These are phyloP conservation scores for Fistulifera solaris DNA, from an alignment of 108 stramenopile genomes.

Conservation along the genomic window DNA sequence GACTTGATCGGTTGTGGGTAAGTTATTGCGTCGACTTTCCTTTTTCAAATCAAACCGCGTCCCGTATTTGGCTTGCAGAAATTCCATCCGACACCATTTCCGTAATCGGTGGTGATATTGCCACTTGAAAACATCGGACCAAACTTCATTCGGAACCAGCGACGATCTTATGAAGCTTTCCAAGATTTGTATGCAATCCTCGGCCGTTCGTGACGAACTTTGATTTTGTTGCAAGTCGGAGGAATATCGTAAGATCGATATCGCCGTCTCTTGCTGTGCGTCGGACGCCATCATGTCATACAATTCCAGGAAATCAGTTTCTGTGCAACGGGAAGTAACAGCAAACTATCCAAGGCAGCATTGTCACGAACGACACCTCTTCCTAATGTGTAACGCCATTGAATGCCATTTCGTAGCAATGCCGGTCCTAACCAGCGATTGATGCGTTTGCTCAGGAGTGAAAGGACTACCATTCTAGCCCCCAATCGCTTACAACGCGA, in stretches of 20 bases:
- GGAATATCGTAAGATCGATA: background rate
- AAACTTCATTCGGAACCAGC: slow-evolving; percentile 40
- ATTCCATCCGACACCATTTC: slow-evolving; percentile 65
- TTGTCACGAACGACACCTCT: slow-evolving; percentile 14
- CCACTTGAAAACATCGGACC: slow-evolving; percentile 36
- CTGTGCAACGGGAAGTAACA: slow-evolving; percentile 12
- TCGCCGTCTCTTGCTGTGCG: background rate
- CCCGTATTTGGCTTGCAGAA: slow-evolving; percentile 49
- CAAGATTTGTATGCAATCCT: slow-evolving; percentile 31
- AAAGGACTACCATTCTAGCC: background rate
- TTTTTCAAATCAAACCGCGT: slow-evolving; percentile 4
- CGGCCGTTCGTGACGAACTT: background rate
- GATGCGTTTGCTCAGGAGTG: background rate
- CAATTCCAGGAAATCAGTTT: slow-evolving; percentile 17
- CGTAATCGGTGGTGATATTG: slow-evolving; percentile 40
- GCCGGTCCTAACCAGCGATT: slow-evolving; percentile 7
- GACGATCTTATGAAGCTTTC: slow-evolving; percentile 51
- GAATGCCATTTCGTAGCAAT: slow-evolving; percentile 16
- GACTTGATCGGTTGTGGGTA: slow-evolving; percentile 41
- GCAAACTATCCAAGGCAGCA: slow-evolving; percentile 12
- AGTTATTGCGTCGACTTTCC: background rate
- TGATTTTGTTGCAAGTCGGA: background rate
- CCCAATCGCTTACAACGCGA: too few relatives aligned
- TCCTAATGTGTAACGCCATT: slow-evolving; percentile 10
- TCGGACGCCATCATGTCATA: background rate